These are phyloP conservation scores for Pichia californica DNA, from an alignment of 805 yeast genomes.

Conservation along the genomic window DNA sequence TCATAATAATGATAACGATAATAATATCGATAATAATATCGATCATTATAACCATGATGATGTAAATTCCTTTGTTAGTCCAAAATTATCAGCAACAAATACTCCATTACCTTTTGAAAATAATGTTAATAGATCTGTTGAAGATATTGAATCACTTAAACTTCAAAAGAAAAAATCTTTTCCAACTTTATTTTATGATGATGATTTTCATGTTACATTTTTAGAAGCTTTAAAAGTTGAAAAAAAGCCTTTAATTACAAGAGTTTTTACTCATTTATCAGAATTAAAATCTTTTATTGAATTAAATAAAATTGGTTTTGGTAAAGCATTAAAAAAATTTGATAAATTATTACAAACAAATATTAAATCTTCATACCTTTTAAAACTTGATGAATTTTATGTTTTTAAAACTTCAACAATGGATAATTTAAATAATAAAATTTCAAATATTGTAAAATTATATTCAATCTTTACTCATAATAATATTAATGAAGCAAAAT, in stretches of 20 bases:
- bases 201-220: constrained; percentile 31
- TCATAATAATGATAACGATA: background rate
- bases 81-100: background rate
- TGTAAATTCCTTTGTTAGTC: background rate
- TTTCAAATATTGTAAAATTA: constrained; percentile 38
- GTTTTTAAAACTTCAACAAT: constrained; percentile 50
- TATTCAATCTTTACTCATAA: constrained; percentile 35
- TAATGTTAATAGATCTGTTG: background rate
- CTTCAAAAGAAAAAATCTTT: constrained; percentile 22
- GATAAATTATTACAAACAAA: constrained; percentile 71
- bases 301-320: constrained; percentile 81
- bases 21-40: background rate
- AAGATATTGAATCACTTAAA: constrained; percentile 15
- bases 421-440: constrained; percentile 41
- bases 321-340: constrained; percentile 85
- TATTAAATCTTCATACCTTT: constrained; percentile 53
- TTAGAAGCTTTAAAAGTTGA: constrained; percentile 52
- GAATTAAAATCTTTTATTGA: constrained; percentile 82
- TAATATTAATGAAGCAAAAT: constrained; percentile 35
- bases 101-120: background rate
- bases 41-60: background rate
- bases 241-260: constrained; percentile 57
- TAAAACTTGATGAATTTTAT: constrained; percentile 36
- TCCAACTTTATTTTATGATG: constrained; percentile 31
- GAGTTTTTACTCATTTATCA: constrained; percentile 65